Evolutionary conservation across 2,329 filamentous ascomycete species (phyloP).

Genomic region (Cadophora gregata): DNA sequence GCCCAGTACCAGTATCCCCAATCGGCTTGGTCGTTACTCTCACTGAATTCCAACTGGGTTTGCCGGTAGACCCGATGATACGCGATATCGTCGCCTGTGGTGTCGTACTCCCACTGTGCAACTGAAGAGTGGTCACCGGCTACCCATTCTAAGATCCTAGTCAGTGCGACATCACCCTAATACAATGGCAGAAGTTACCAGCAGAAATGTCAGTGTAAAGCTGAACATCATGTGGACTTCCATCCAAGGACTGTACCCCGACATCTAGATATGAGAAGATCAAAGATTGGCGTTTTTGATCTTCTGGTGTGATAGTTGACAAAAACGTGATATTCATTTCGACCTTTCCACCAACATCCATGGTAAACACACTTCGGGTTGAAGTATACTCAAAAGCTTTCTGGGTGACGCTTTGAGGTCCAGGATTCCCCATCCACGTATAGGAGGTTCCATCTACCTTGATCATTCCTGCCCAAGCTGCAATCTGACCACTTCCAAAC

Average conservation of each 20-base stretch:
- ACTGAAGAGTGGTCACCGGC: conserved; percentile 63
- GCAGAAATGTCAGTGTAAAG: conserved; percentile 76
- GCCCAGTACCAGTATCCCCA: conserved; percentile 85
- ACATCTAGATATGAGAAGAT: conserved; percentile 74
- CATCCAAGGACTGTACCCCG: conserved; percentile 66
- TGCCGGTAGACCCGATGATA: conserved; percentile 69
- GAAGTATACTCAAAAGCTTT: conserved; percentile 72
- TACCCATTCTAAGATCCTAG: conserved; percentile 66
- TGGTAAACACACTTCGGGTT: conserved; percentile 72
- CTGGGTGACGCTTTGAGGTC: conserved; percentile 60
- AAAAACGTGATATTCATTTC: conserved; percentile 72
- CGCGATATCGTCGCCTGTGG: conserved; percentile 54
- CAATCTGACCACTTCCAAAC: conserved; percentile 55
- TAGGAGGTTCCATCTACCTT: conserved; percentile 68
- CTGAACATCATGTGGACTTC: conserved; percentile 66
- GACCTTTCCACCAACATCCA: conserved; percentile 66
- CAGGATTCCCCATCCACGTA: conserved; percentile 70
- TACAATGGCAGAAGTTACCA: conserved; percentile 51
- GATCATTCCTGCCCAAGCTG: conserved; percentile 73
- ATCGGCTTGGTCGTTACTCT: conserved; percentile 73
- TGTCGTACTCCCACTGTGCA: conserved; percentile 67
- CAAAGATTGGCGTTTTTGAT: conserved; percentile 70
- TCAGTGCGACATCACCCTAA: conserved; percentile 3
- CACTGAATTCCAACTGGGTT: conserved; percentile 69
- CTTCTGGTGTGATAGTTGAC: conserved; percentile 71